These are phyloP conservation scores for Backusella circina DNA, from an alignment of 192 early-diverging fungal genomes.

Conservation along the genomic window DNA sequence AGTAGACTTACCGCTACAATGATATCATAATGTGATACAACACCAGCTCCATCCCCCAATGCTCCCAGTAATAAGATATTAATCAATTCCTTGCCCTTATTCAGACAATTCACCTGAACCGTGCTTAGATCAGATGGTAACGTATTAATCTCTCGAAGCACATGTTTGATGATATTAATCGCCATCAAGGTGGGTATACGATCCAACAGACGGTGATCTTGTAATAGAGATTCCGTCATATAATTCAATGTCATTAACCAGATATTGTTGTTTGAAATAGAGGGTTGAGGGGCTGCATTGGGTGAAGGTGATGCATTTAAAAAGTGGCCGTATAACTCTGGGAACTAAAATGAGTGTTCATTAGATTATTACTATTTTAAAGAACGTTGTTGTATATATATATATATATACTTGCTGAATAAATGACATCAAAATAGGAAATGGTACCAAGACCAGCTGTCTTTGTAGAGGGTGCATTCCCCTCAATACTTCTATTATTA, in stretches of 20 bases:
- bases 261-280: slow-evolving; percentile 37
- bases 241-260: slow-evolving; percentile 48
- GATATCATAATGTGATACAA: slow-evolving; percentile 52
- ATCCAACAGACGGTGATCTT: slow-evolving; percentile 38
- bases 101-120: slow-evolving; percentile 41
- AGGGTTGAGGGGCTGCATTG: slow-evolving; percentile 17
- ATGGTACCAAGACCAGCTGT: slow-evolving; percentile 1
- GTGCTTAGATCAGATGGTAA: slow-evolving; percentile 41
- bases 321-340: slow-evolving; percentile 33
- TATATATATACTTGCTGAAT: slow-evolving; percentile 23
- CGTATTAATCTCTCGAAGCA: slow-evolving; percentile 47
- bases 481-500: neutral
- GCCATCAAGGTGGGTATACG: slow-evolving; percentile 41
- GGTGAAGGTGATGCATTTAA: slow-evolving; percentile 12
- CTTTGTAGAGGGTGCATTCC: neutral
- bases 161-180: slow-evolving; percentile 44
- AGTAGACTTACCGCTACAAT: slow-evolving; percentile 41
- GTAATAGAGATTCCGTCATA: slow-evolving; percentile 38
- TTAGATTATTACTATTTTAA: neutral
- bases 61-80: slow-evolving; percentile 43
- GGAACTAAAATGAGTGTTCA: slow-evolving; percentile 12
- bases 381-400: too few species aligned
- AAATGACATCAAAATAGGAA: slow-evolving; percentile 31
- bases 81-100: slow-evolving; percentile 48
- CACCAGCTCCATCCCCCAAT: slow-evolving; percentile 39